Evolutionary conservation across 176 grass and related monocot genomes (phyloP).

Genomic region (Poa pratensis): DNA sequence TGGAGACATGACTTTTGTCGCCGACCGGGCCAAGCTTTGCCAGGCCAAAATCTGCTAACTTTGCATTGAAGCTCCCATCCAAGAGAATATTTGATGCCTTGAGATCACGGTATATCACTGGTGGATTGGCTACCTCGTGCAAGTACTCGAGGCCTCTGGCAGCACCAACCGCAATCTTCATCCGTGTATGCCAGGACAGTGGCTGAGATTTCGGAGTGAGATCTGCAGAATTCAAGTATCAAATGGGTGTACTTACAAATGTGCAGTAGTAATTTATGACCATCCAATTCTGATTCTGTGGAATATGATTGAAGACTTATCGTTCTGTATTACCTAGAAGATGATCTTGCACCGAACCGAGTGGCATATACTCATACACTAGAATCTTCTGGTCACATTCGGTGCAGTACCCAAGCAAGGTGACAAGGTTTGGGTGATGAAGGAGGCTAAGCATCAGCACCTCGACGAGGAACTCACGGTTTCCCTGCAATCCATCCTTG

Average conservation of each 20-base stretch:
- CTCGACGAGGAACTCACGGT: slow-evolving; percentile 89
- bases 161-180: slow-evolving; percentile 77
- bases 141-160: slow-evolving; percentile 82
- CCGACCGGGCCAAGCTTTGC: slow-evolving; percentile 79
- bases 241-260: slow-evolving; percentile 3
- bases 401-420: slow-evolving; percentile 78
- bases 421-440: slow-evolving; percentile 83
- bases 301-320: background rate
- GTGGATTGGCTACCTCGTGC: slow-evolving; percentile 83
- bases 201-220: slow-evolving; percentile 46
- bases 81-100: slow-evolving; percentile 93
- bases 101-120: slow-evolving; percentile 85
- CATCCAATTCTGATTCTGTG: background rate
- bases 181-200: slow-evolving; percentile 75
- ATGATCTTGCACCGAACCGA: slow-evolving; percentile 81
- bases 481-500: slow-evolving; percentile 75
- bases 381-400: slow-evolving; percentile 81
- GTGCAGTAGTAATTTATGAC: background rate
- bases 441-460: slow-evolving; percentile 88
- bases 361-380: slow-evolving; percentile 87
- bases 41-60: slow-evolving; percentile 84
- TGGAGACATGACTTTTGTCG: slow-evolving; percentile 77
- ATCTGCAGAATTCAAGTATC: slow-evolving; percentile 54
- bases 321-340: slow-evolving; percentile 59
- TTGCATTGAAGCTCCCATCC: slow-evolving; percentile 59